Conservation (phyloP, 2,329 filamentous ascomycete species). For the Dothidotthia symphoricarpi region DNA sequence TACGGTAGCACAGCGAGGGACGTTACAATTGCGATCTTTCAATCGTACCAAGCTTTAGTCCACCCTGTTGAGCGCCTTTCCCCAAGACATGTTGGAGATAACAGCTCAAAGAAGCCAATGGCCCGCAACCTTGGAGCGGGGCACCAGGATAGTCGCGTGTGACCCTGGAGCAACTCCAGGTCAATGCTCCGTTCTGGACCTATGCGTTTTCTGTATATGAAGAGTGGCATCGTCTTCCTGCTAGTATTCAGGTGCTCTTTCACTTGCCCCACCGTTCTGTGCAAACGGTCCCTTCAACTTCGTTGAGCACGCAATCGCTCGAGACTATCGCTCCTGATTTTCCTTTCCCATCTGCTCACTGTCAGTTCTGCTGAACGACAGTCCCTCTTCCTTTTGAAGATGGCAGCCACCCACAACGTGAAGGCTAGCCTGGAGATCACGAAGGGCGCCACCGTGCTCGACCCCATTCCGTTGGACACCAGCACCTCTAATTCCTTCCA, state of each 20-base stretch:
- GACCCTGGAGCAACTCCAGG: conserved; percentile 14
- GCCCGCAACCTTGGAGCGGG: conserved; percentile 5
- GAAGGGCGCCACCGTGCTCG: conserved; percentile 28
- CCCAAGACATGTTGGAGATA: conserved; percentile 13
- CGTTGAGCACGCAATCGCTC: conserved; percentile 1
- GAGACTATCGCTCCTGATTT: neutral
- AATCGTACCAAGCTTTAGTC: conserved; percentile 13
- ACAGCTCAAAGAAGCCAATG: conserved; percentile 9
- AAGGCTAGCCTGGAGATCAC: conserved; percentile 35
- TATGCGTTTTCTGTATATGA: conserved; percentile 16
- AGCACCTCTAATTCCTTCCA: conserved; percentile 20
- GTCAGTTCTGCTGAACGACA: neutral
- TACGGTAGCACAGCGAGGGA: conserved; percentile 10
- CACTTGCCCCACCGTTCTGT: conserved; percentile 8
- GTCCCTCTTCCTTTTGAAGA: conserved; percentile 8
- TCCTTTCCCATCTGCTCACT: neutral
- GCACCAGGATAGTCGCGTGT: conserved; percentile 9
- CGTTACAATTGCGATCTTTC: conserved; percentile 9
- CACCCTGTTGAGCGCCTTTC: conserved; percentile 11
- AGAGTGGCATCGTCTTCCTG: conserved; percentile 6
- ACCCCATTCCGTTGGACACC: conserved; percentile 27
- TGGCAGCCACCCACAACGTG: conserved; percentile 24
- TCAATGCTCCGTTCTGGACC: conserved; percentile 9
- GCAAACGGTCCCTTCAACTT: conserved; percentile 3
- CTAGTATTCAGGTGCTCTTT: conserved; percentile 9